A percentile compares a stretch with the other conserved stretches of the same genome.
phyloP scores from a whole-genome alignment of 2,329 filamentous ascomycete genomes.

The Arthrobotrys iridis region DNA sequence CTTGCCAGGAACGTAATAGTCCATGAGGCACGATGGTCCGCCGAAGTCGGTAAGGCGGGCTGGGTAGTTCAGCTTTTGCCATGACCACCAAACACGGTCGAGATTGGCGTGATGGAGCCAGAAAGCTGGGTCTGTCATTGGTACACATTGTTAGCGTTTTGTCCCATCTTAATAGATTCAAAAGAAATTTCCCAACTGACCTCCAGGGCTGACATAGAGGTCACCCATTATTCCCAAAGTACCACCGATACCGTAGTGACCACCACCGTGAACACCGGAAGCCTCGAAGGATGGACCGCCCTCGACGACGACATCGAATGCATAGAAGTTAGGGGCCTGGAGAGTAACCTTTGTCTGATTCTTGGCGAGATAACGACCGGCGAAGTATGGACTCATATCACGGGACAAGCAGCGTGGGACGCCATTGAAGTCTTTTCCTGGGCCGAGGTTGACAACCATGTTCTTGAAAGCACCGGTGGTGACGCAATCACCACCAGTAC shows the following conservation, averaged over 20 bases:
- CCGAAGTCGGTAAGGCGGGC: constrained; percentile 60
- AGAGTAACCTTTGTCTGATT: constrained; percentile 31
- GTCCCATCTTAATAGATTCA: not conserved
- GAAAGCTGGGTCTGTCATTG: constrained; percentile 56
- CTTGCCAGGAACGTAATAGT: constrained; percentile 13
- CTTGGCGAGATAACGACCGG: constrained; percentile 35
- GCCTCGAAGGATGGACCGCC: constrained; percentile 57
- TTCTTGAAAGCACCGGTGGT: constrained; percentile 61
- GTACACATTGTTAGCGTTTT: not conserved
- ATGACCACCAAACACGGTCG: constrained; percentile 57
- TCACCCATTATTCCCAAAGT: constrained; percentile 60
- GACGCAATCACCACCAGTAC: constrained; percentile 60
- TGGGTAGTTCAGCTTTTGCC: constrained; percentile 56
- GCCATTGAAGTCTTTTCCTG: constrained; percentile 41
- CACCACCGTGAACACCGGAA: constrained; percentile 60
- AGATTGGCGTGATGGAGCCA: constrained; percentile 57
- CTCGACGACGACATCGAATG: constrained; percentile 58
- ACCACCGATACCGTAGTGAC: constrained; percentile 61
- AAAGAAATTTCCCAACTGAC: constrained; percentile 53
- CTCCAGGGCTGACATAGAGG: constrained; percentile 60
- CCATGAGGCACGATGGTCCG: constrained; percentile 59
- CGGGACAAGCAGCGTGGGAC: constrained; percentile 23
- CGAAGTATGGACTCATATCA: constrained; percentile 42
- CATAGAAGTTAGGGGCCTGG: constrained; percentile 13
- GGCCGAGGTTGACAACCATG: constrained; percentile 60